phyloP scores from a whole-genome alignment of 78 protist species.

The Dictyostelium intermedium region DNA sequence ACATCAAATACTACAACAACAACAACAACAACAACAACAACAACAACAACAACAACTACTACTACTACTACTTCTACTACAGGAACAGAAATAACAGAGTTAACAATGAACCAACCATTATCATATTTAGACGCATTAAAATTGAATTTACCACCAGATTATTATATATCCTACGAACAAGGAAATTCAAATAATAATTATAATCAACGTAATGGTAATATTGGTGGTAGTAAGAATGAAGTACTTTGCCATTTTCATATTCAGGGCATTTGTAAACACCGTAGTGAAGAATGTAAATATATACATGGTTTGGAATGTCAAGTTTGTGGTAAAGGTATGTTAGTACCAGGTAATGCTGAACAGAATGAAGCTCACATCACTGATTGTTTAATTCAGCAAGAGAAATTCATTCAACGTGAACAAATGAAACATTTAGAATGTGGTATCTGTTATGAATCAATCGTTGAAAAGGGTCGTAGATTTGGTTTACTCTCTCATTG shows the following conservation, averaged over 20 bases:
- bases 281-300: constrained; percentile 55
- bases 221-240: background rate
- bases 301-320: constrained; percentile 54
- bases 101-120: constrained; percentile 15
- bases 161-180: constrained; percentile 39
- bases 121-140: constrained; percentile 64
- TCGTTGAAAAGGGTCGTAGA: constrained; percentile 55
- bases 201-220: background rate
- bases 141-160: constrained; percentile 54
- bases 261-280: constrained; percentile 52
- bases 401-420: constrained; percentile 27
- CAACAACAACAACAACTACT: background rate
- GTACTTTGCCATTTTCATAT: constrained; percentile 46
- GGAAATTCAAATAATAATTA: background rate
- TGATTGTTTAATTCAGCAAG: constrained; percentile 18
- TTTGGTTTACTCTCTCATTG: constrained; percentile 65
- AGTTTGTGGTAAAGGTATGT: constrained; percentile 24
- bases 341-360: constrained; percentile 21
- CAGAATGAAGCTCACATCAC: constrained; percentile 46
- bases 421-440: constrained; percentile 53
- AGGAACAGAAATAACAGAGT: background rate
- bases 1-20: background rate
- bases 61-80: background rate
- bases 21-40: background rate
- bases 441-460: constrained; percentile 67